Percentiles rank a stretch among this genome's conserved stretches.
Evolutionary conservation across 345 rosid species (phyloP).

Genomic region (Eucalyptus globulus): DNA sequence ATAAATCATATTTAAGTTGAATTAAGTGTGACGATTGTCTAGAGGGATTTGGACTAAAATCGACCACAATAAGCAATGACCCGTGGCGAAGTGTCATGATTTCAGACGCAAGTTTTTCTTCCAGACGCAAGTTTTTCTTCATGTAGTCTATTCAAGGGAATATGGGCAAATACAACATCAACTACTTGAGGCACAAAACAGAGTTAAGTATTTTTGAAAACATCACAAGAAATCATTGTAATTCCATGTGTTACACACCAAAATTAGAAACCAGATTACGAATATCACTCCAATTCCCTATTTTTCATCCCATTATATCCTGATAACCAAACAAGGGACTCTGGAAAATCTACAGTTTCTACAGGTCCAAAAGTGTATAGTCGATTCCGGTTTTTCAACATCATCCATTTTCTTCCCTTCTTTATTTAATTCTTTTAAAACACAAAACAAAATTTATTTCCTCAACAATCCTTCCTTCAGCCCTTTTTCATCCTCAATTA

Average conservation of each 20-base stretch:
- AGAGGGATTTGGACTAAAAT: neutral
- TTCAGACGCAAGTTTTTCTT: neutral
- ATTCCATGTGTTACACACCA: neutral
- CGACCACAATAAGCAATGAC: neutral
- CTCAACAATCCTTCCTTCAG: neutral
- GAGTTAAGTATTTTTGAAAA: neutral
- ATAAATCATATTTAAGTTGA: neutral
- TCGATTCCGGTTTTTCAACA: neutral
- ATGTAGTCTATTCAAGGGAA: neutral
- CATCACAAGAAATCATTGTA: neutral
- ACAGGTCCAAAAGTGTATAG: neutral
- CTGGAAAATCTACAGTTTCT: neutral
- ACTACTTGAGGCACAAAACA: neutral
- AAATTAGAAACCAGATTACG: neutral
- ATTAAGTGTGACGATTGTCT: conserved; percentile 24
- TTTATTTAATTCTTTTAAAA: neutral
- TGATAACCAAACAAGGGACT: neutral
- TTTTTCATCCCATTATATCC: neutral
- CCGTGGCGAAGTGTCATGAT: neutral
- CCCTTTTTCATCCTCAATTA: neutral
- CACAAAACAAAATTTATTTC: neutral
- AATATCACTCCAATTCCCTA: neutral
- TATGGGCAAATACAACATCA: neutral
- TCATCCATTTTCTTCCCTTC: neutral
- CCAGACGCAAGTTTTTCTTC: neutral